Conservation (phyloP, 148 eudicot genomes). For the Rheum nobile region DNA sequence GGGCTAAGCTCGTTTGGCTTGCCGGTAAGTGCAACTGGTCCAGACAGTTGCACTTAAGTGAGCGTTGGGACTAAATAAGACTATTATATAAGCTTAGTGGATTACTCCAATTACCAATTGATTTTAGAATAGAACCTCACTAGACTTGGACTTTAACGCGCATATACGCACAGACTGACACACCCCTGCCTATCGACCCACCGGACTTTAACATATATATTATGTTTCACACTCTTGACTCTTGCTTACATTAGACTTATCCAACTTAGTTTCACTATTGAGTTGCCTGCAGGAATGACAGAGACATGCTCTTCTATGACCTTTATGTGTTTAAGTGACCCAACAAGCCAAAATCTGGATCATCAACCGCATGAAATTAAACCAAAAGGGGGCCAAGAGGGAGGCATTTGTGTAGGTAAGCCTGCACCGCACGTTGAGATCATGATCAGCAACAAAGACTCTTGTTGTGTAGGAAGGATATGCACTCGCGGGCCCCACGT, state of each 20-base stretch:
- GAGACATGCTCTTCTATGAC: slow-evolving; percentile 90
- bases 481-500: slow-evolving; percentile 82
- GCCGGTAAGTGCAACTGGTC: no score
- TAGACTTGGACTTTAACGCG: no score
- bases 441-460: slow-evolving; percentile 26
- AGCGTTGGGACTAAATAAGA: no score
- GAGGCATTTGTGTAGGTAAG: slow-evolving; percentile 77
- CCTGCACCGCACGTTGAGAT: slow-evolving; percentile 83
- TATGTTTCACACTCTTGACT: neutral
- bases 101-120: no score
- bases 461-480: slow-evolving; percentile 47
- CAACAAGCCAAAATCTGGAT: slow-evolving; percentile 18
- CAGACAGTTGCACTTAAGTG: no score
- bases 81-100: no score
- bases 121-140: no score
- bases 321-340: slow-evolving; percentile 62
- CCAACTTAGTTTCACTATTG: neutral
- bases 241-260: neutral
- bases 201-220: no score
- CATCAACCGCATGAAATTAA: neutral
- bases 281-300: slow-evolving; percentile 62
- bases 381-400: slow-evolving; percentile 11
- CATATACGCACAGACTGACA: no score
- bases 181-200: no score
- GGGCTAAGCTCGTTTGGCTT: no score